Percentiles rank a stretch among this genome's conserved stretches.
These are phyloP conservation scores for Colletotrichum shisoi DNA, from an alignment of 2,329 filamentous ascomycete genomes.

Conservation along the genomic window DNA sequence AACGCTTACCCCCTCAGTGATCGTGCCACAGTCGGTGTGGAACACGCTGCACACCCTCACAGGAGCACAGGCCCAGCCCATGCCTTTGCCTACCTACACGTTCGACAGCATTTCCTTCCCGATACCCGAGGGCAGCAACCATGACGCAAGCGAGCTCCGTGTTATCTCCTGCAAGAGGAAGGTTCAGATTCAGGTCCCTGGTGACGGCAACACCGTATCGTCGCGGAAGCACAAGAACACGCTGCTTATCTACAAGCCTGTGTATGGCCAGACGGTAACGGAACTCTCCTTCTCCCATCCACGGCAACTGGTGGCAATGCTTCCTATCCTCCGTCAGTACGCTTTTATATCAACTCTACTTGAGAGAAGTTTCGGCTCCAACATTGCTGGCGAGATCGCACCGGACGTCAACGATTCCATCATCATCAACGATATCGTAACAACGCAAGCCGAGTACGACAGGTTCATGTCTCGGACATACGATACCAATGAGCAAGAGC, in stretches of 20 bases:
- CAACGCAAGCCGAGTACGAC: slow-evolving; percentile 47
- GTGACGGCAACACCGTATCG: slow-evolving; percentile 44
- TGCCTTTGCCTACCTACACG: slow-evolving; percentile 54
- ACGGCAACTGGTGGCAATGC: slow-evolving; percentile 74
- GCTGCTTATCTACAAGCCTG: slow-evolving; percentile 74
- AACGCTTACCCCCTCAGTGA: slow-evolving; percentile 75
- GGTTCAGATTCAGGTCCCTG: slow-evolving; percentile 57
- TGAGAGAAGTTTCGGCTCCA: slow-evolving; percentile 61
- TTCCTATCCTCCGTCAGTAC: slow-evolving; percentile 80
- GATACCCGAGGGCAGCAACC: slow-evolving; percentile 55
- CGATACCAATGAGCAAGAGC: slow-evolving; percentile 31
- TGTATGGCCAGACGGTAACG: slow-evolving; percentile 72
- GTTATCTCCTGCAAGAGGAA: slow-evolving; percentile 60
- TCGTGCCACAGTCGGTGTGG: slow-evolving; percentile 71
- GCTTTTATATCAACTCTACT: slow-evolving; percentile 73
- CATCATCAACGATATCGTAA: slow-evolving; percentile 41
- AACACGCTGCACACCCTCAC: slow-evolving; percentile 68
- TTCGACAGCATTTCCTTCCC: slow-evolving; percentile 69
- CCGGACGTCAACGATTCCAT: slow-evolving; percentile 46
- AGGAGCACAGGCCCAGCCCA: slow-evolving; percentile 54
- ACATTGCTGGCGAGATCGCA: slow-evolving; percentile 30
- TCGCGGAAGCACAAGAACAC: slow-evolving; percentile 63
- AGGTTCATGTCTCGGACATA: slow-evolving; percentile 44
- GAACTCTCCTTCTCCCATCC: slow-evolving; percentile 81
- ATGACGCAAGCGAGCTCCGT: slow-evolving; percentile 66